phyloP scores from a whole-genome alignment of 1,284 basidiomycete species.

The Cutaneotrichosporon cavernicola region DNA sequence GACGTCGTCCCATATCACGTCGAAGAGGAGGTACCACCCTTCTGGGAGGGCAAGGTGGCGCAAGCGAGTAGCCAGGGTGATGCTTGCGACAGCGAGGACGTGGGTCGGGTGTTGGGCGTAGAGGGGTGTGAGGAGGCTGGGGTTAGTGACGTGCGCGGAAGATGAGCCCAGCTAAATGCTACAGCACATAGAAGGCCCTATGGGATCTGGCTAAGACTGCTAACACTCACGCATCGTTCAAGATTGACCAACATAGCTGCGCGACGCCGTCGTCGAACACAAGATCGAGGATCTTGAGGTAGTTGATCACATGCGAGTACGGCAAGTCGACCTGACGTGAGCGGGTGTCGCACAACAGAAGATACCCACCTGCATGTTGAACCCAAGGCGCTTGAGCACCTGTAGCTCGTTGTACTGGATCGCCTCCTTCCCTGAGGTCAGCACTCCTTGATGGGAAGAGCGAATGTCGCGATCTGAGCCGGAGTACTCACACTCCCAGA shows the following conservation, averaged over 20 bases:
- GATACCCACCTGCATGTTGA: constrained; percentile 64
- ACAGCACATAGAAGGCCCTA: no score
- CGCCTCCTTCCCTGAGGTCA: constrained; percentile 55
- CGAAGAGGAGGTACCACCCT: constrained; percentile 86
- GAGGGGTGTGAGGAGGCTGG: constrained; percentile 84
- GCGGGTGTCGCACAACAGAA: constrained; percentile 15
- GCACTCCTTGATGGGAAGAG: not conserved
- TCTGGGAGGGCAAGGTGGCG: constrained; percentile 70
- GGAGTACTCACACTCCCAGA: constrained; percentile 45
- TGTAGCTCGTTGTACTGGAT: constrained; percentile 97
- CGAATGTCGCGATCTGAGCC: no score
- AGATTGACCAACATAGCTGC: constrained; percentile 77
- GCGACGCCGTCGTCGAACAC: constrained; percentile 65
- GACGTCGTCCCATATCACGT: constrained; percentile 78
- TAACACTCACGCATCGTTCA: constrained; percentile 77
- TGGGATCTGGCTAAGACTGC: no score
- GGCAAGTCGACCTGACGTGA: constrained; percentile 72
- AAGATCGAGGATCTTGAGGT: constrained; percentile 84
- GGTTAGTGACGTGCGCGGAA: constrained; percentile 7
- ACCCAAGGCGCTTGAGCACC: constrained; percentile 86
- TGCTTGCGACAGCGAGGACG: constrained; percentile 80
- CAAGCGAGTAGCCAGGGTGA: constrained; percentile 70
- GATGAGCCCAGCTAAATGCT: not conserved
- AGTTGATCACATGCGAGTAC: constrained; percentile 93
- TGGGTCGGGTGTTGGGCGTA: constrained; percentile 85